A percentile compares a stretch with the other conserved stretches of the same genome.
phyloP scores from a whole-genome alignment of 78 protist species.

The Speleostelium caveatum region DNA sequence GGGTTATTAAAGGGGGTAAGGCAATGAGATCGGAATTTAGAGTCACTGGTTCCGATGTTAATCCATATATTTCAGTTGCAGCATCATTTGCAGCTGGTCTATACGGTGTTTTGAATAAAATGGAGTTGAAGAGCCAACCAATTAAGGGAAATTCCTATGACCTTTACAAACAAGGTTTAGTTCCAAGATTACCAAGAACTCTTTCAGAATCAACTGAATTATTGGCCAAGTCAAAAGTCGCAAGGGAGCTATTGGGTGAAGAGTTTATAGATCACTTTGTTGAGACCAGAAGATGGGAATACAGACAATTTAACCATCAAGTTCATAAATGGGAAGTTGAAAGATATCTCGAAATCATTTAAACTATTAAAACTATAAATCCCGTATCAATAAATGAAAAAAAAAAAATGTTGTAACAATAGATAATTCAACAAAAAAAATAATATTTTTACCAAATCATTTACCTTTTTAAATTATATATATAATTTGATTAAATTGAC shows the following conservation, averaged over 20 bases:
- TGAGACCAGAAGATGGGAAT: constrained; percentile 78
- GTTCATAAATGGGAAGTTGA: constrained; percentile 80
- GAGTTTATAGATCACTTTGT: constrained; percentile 83
- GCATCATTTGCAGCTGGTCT: constrained; percentile 83
- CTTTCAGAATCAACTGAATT: constrained; percentile 43
- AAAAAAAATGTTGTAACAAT: too few species aligned
- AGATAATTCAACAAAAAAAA: too few species aligned
- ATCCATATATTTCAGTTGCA: constrained; percentile 79
- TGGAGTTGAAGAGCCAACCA: constrained; percentile 30
- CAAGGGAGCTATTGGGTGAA: constrained; percentile 69
- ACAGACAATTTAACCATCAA: constrained; percentile 64
- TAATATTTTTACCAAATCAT: too few species aligned
- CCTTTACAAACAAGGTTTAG: constrained; percentile 39
- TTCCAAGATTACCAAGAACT: constrained; percentile 51
- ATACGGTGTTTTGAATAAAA: constrained; percentile 67
- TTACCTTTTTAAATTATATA: too few species aligned
- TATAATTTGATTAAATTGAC: too few species aligned
- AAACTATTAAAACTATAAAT: too few species aligned
- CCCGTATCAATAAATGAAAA: too few species aligned
- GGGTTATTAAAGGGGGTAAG: constrained; percentile 69
- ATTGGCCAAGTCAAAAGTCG: constrained; percentile 53
- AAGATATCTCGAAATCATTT: constrained; percentile 79
- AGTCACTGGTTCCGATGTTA: constrained; percentile 74
- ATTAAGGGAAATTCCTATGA: constrained; percentile 45
- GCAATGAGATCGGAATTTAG: constrained; percentile 71